Conservation (phyloP, 148 eudicot species). For the Fallopia convolvulus region DNA sequence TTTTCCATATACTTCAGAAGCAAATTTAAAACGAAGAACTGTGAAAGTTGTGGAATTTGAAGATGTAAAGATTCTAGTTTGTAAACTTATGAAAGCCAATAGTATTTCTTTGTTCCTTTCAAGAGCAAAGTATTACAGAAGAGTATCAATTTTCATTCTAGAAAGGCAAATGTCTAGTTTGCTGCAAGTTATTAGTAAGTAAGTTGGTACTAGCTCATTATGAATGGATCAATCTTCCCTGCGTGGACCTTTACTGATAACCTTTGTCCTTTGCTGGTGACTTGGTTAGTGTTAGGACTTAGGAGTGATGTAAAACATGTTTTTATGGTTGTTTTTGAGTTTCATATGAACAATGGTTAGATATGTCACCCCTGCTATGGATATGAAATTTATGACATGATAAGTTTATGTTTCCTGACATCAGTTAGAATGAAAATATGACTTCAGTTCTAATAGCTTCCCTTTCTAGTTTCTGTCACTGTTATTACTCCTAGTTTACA, state of each 20-base stretch:
- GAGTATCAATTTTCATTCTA: not conserved
- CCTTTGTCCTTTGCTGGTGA: no score
- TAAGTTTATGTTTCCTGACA: not conserved
- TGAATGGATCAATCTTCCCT: no score
- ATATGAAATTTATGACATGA: not conserved
- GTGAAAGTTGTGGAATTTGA: not conserved
- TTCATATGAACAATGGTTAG: no score
- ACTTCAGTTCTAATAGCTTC: not conserved
- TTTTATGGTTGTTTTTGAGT: no score
- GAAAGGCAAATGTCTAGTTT: not conserved
- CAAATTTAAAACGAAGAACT: not conserved
- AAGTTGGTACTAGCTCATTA: no score
- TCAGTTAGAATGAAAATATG: not conserved
- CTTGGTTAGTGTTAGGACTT: no score
- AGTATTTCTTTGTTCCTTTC: no score
- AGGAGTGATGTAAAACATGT: no score
- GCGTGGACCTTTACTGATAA: no score
- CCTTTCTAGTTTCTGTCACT: not conserved
- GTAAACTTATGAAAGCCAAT: not conserved
- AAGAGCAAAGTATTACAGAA: not conserved
- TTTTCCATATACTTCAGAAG: not conserved
- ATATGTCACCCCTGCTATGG: not conserved
- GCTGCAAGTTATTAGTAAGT: not conserved
- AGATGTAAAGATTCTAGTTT: not conserved
- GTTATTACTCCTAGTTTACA: not conserved